Evolutionary conservation across 192 early-diverging fungal species (phyloP).

Genomic region (Backusella parvicylindrica): DNA sequence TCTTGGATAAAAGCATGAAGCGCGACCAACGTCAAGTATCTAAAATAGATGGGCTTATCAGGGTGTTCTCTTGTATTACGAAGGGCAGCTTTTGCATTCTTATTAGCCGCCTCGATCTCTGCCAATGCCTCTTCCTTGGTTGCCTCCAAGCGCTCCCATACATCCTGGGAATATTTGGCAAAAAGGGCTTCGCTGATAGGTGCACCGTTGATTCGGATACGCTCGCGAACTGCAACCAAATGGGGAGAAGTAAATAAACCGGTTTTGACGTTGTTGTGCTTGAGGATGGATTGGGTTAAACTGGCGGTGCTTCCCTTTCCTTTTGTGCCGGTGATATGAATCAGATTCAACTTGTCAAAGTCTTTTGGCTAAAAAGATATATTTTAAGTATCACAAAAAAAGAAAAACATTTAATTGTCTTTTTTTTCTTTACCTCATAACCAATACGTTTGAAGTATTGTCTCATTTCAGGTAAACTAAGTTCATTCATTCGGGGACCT

Average conservation of each 20-base stretch:
- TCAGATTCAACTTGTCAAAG: conserved; percentile 71
- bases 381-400: conserved; percentile 21
- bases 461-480: conserved; percentile 64
- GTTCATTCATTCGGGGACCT: conserved; percentile 55
- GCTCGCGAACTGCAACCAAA: conserved; percentile 85
- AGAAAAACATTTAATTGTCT: neutral
- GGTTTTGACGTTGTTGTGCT: conserved; percentile 43
- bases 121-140: conserved; percentile 40
- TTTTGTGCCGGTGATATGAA: conserved; percentile 85
- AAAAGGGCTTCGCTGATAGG: conserved; percentile 74
- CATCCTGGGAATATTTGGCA: conserved; percentile 85
- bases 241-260: conserved; percentile 95
- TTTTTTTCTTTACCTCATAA: conserved; percentile 53
- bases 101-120: neutral
- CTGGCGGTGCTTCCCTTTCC: conserved; percentile 87
- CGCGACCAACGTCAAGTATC: conserved; percentile 88
- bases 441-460: conserved; percentile 66
- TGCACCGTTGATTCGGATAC: conserved; percentile 88
- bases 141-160: conserved; percentile 70
- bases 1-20: conserved; percentile 85
- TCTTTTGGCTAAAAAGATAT: conserved; percentile 42
- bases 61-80: conserved; percentile 19
- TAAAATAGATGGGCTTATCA: conserved; percentile 80
- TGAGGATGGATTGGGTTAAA: conserved; percentile 75
- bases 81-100: conserved; percentile 3